Conservation (phyloP, 805 yeast species). For the Cyberlindnera lachancei region DNA sequence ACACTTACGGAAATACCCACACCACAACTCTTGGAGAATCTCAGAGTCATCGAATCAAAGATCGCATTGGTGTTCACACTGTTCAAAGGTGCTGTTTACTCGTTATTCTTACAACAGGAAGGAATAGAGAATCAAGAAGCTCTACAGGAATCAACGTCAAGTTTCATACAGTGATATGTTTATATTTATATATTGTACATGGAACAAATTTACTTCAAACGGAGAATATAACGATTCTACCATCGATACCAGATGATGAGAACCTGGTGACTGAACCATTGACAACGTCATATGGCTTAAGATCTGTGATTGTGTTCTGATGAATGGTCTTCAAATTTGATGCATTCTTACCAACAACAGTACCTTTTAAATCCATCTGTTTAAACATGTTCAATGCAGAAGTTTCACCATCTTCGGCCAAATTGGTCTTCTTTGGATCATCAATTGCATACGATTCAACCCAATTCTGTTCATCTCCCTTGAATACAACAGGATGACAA, state of each 20-base stretch:
- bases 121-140: slow-evolving; percentile 12
- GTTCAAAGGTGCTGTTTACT: slow-evolving; percentile 65
- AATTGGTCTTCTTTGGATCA: slow-evolving; percentile 47
- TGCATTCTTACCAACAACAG: slow-evolving; percentile 38
- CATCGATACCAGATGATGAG: slow-evolving; percentile 83
- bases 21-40: slow-evolving; percentile 36
- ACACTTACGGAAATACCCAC: slow-evolving; percentile 18
- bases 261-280: slow-evolving; percentile 41
- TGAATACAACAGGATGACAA: slow-evolving; percentile 81
- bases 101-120: slow-evolving; percentile 48
- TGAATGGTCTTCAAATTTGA: slow-evolving; percentile 67
- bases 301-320: slow-evolving; percentile 77
- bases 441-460: slow-evolving; percentile 40
- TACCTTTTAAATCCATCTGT: slow-evolving; percentile 92
- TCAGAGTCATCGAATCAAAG: slow-evolving; percentile 56
- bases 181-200: no score
- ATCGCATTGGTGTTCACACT: slow-evolving; percentile 58
- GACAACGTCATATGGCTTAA: slow-evolving; percentile 41
- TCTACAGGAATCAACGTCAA: slow-evolving; percentile 19
- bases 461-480: slow-evolving; percentile 63
- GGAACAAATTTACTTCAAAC: no score
- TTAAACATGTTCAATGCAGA: slow-evolving; percentile 89
- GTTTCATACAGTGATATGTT: slow-evolving; percentile 8
- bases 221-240: slow-evolving; percentile 76
- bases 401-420: slow-evolving; percentile 46